Base-by-base conservation (phyloP, 2,329 filamentous ascomycete genomes). In the Xylaria sp. region DNA sequence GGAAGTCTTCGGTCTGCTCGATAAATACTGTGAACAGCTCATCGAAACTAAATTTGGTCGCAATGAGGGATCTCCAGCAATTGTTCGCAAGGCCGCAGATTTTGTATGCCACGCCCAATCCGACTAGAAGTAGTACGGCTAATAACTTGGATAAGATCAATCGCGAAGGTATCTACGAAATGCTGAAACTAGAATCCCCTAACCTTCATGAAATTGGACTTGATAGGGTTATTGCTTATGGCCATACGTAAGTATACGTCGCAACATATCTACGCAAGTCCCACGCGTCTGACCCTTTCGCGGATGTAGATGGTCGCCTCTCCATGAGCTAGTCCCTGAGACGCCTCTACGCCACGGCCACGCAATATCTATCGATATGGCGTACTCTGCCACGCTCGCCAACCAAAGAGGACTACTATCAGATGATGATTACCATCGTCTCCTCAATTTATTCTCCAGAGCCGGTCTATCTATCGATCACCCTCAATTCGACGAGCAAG, bases 301-400 rank as follows among this genome's bases (percentile, higher is more conserved):
- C 18, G 2, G 31, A 10, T 52, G 36, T 52, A 89, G 86, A 7
- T 92, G 91, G 90, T 92, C 90, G 3, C 91, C 90, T 23, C 83
- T 92, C 6, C 90, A 92, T 76, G 91, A 93, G 79, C 85, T 93
- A 10, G 84, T 91, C 0, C 90, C 91, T 0, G 86, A 90, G 60
- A 88, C 89, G 0, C 90, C 90, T 0, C 85, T 92, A 52, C 88
- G 90, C 51, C 91, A 93, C 77, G 91, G 91, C 3, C 91, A 93
- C 76, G 91, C 91, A 72, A 92, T 93, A 73, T 91, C 89, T 2
- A 91, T 92, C 70, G 91, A 92, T 77, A 93, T 93, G 91, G 91
- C 90, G 0, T 93, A 90, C 80, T 91, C 90, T 0, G 90, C 90
- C 0, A 92, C 91, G 0, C 83, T 93, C 3, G 89, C 90, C 20